Evolutionary conservation across 2,329 filamentous ascomycete species (phyloP), one percentile per base, ranked within the genome.

Genomic region (Didymella pinodella): DNA sequence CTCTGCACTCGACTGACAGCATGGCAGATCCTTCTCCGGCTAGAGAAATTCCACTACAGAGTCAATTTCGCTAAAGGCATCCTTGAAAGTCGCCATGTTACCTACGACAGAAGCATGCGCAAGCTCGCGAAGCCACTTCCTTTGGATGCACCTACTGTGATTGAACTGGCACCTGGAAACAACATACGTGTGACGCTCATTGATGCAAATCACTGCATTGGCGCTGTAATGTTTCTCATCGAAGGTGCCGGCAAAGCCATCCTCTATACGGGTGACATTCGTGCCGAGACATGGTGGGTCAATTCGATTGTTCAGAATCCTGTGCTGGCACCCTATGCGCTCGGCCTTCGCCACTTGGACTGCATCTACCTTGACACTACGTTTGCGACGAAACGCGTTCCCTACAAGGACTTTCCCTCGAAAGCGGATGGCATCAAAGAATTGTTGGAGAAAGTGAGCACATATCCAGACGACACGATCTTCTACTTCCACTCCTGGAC

Each of bases 401-500:
- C 79, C 4, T 84, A 84, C 61, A 76, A 76, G 25, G 70, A 80
- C 3, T 89, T 89, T 65, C 83, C 83, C 6, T 81, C 85, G 12
- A 89, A 97, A 72, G 87, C 89, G 0, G 86, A 94, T 51, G 93
- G 93, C 0, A 80, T 97, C 11, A 79, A 79, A 0, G 91, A 97
- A 69, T 82, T 97, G 0, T 70, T 97, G 1, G 78, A 80, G 4
- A 90, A 92, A 65, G 83, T 97, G 0, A 75, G 79, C 0, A 72
- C 79, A 25, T 96, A 94, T 73, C 89, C 93, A 0, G 62, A 80
- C 1, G 86, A 92, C 38, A 96, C 92, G 0, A 75, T 90, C 0
- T 97, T 97, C 69, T 90, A 96, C 74, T 84, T 98, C 45, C 86
- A 93, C 56, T 86, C 92, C 0, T 97, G 93, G 93, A 97, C 94